Percentiles rank a stretch among this genome's conserved stretches.
These are phyloP conservation scores for Fusarium coicis DNA, from an alignment of 2,329 filamentous ascomycete species.

Conservation along the genomic window DNA sequence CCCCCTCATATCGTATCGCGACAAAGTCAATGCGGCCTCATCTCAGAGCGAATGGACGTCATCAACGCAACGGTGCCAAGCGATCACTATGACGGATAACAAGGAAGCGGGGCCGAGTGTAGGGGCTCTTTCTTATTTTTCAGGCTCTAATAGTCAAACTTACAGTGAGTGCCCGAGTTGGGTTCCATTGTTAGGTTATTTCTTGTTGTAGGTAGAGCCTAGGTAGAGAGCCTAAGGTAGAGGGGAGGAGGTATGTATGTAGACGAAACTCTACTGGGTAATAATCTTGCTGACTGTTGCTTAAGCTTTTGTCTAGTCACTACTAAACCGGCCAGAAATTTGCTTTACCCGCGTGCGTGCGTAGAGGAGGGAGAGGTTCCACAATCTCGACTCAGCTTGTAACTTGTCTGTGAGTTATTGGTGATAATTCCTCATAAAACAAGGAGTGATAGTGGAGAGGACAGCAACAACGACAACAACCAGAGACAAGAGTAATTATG, in stretches of 20 bases:
- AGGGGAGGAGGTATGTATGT: neutral
- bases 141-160: conserved; percentile 4
- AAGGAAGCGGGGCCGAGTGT: conserved; percentile 14
- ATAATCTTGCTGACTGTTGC: neutral
- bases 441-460: conserved; percentile 12
- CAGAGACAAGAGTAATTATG: conserved; percentile 1
- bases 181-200: neutral
- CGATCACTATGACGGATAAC: conserved; percentile 26
- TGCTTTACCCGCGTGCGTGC: conserved; percentile 10
- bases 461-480: neutral
- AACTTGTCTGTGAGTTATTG: conserved; percentile 21
- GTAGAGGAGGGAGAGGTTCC: neutral
- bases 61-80: conserved; percentile 22
- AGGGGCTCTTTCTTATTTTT: neutral
- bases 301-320: conserved; percentile 16
- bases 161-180: neutral
- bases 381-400: conserved; percentile 17
- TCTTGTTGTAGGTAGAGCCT: neutral
- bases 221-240: no score
- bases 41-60: conserved; percentile 19
- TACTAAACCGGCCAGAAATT: conserved; percentile 8
- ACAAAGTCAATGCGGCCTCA: conserved; percentile 25
- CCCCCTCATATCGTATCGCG: neutral
- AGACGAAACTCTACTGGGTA: conserved; percentile 17
- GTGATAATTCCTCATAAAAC: neutral